Evolutionary conservation across 2,329 filamentous ascomycete species (phyloP), one percentile per base, ranked within the genome.

Genomic region (Trichoderma sp.): DNA sequence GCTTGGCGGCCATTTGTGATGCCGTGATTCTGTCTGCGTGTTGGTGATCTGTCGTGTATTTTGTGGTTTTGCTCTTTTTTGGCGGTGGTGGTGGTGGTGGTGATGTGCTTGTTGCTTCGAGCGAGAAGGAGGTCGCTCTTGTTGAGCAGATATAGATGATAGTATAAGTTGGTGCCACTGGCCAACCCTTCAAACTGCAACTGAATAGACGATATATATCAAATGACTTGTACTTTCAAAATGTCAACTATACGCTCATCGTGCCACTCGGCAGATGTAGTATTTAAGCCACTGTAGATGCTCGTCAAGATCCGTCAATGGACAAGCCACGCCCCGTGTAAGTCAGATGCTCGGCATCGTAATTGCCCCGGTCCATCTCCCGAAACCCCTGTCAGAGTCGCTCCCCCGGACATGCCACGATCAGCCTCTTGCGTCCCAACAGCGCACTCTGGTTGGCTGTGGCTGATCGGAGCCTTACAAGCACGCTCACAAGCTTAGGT

Each of bases 331-430:
- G 30, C 30, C 34, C 34, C 34, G 34, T 39, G 34, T n/a, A 34
- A 10, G 50, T 34, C 50, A 34, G 10, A 52, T 28, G 30, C 28
- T 63, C 60, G 60, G 60, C 50, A 47, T 52, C 28, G 26, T 45
- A 62, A 52, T 62, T 62, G 59, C 26, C 48, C 59, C 59, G 59
- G 50, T 54, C 48, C 50, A 45, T 48, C n/a, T 62, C 28, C 14
- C 45, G 39, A 4, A 34, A 62, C 9, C 59, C 60, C 39, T 45
- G 56, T 54, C 50, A 24, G 17, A 39, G 28, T 7, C 50, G 50
- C 21, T 30, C 24, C 55, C 21, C 26, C 55, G 41, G 55, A 57
- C 41, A 57, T n/a, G 17, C 41, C 55, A 57, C 1, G 30, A 30
- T n/a, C 26, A 43, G 50, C 0, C 17, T 52, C 30, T 34, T 30